phyloP scores from a whole-genome alignment of 1,284 basidiomycete species.

The Ustilago sp. region DNA sequence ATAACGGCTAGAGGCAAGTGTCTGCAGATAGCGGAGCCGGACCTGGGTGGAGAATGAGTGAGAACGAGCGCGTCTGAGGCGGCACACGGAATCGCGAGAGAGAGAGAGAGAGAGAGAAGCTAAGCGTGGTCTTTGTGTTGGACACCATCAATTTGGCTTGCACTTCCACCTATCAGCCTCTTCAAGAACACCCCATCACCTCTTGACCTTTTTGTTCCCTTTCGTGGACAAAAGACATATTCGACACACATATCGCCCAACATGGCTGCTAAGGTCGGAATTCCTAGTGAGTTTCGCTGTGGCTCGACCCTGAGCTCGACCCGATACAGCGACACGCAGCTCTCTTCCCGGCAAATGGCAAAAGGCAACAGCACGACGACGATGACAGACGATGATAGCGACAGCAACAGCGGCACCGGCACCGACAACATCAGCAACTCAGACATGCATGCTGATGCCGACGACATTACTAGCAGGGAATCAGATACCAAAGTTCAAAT shows the following conservation, averaged over 20 bases:
- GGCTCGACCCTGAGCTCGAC: conserved; percentile 5
- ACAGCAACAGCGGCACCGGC: not conserved
- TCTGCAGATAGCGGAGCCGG: not conserved
- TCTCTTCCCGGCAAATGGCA: conserved; percentile 17
- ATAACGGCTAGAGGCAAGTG: not conserved
- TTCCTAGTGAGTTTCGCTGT: conserved; percentile 62
- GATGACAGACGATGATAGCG: conserved; percentile 15
- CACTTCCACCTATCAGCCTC: conserved; percentile 51
- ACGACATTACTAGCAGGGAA: not conserved
- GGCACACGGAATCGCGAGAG: not conserved
- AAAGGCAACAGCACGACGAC: conserved; percentile 6
- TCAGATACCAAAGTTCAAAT: not conserved
- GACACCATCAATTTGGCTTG: conserved; percentile 36
- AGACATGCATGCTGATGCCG: not conserved
- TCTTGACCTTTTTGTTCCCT: conserved; percentile 42
- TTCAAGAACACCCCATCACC: conserved; percentile 44
- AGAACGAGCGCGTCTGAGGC: not conserved
- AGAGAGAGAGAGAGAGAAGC: not conserved
- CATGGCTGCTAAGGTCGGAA: conserved; percentile 63
- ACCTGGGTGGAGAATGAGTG: not conserved
- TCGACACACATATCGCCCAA: conserved; percentile 49
- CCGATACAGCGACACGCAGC: conserved; percentile 15
- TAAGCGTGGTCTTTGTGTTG: conserved; percentile 28
- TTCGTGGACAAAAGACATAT: conserved; percentile 45
- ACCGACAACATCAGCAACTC: conserved; percentile 1